A percentile compares a stretch with the other conserved stretches of the same genome.
These are phyloP conservation scores for Bryopsis sp. DNA, from an alignment of 139 green algal species.

Conservation along the genomic window DNA sequence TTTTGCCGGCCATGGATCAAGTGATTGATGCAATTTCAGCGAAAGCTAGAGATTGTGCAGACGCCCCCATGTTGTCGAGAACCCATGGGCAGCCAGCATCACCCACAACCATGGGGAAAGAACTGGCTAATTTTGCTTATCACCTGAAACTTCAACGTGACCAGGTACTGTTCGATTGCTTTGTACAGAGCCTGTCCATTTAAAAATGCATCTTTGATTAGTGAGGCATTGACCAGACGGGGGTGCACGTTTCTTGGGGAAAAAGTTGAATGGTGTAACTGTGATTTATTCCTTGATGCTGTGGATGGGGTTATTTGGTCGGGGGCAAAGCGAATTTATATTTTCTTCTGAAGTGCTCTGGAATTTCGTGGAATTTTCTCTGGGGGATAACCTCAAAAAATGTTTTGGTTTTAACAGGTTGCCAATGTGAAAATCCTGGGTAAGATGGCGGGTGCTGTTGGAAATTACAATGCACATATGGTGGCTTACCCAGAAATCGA, in stretches of 20 bases:
- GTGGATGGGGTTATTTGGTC: too few species aligned
- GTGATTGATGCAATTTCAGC: constrained; percentile 57
- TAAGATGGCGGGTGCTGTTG: constrained; percentile 77
- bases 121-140: constrained; percentile 94
- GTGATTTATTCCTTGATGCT: too few species aligned
- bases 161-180: too few species aligned
- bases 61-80: constrained; percentile 86
- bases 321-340: too few species aligned
- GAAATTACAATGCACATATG: constrained; percentile 99
- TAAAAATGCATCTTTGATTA: too few species aligned
- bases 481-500: constrained; percentile 88
- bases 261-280: too few species aligned
- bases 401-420: constrained; percentile 17
- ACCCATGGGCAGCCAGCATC: constrained; percentile 97
- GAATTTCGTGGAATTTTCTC: too few species aligned
- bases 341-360: too few species aligned
- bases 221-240: too few species aligned
- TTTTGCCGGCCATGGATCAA: constrained; percentile 83
- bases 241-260: too few species aligned
- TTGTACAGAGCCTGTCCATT: too few species aligned
- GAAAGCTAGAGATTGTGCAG: constrained; percentile 70
- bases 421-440: constrained; percentile 32
- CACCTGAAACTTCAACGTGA: constrained; percentile 56
- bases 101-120: constrained; percentile 97
- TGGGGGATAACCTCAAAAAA: too few species aligned